phyloP scores from a whole-genome alignment of 2,329 filamentous ascomycete species.

The Botryosphaeria dothidea region DNA sequence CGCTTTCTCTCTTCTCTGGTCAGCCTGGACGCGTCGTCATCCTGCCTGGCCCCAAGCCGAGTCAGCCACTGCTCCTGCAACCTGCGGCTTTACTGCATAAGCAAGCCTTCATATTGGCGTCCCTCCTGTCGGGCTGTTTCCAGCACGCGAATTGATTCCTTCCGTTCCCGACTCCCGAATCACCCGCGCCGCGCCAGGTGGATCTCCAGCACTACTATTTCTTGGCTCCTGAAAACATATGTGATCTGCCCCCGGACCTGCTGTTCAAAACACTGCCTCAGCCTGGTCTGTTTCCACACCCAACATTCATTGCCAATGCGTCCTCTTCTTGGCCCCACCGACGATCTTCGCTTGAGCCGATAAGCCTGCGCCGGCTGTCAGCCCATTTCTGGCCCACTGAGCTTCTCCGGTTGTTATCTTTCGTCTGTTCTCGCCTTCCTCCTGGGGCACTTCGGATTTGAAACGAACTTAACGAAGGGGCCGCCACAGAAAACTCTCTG shows the following conservation, averaged over 20 bases:
- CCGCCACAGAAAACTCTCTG: no score
- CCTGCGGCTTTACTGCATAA: background rate
- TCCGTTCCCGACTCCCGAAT: background rate
- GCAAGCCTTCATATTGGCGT: background rate
- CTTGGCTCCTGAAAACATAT: background rate
- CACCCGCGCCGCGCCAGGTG: background rate
- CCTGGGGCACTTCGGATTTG: background rate
- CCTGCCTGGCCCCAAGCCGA: background rate
- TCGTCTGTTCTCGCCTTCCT: background rate
- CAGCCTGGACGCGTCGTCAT: background rate
- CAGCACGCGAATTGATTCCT: background rate
- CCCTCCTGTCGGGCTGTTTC: background rate
- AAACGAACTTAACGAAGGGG: no score
- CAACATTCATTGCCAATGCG: background rate
- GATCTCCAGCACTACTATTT: background rate
- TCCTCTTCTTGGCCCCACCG: slow-evolving; percentile 2
- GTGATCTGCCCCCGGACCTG: background rate
- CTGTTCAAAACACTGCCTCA: background rate
- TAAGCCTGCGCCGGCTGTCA: background rate
- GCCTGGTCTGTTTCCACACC: background rate
- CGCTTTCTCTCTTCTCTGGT: background rate
- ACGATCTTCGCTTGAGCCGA: background rate
- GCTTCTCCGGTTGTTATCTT: background rate
- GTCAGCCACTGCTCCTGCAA: background rate
- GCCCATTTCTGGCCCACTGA: background rate